These are phyloP conservation scores for Sarcodon sp. DNA, from an alignment of 768 basidiomycete species.

Conservation along the genomic window DNA sequence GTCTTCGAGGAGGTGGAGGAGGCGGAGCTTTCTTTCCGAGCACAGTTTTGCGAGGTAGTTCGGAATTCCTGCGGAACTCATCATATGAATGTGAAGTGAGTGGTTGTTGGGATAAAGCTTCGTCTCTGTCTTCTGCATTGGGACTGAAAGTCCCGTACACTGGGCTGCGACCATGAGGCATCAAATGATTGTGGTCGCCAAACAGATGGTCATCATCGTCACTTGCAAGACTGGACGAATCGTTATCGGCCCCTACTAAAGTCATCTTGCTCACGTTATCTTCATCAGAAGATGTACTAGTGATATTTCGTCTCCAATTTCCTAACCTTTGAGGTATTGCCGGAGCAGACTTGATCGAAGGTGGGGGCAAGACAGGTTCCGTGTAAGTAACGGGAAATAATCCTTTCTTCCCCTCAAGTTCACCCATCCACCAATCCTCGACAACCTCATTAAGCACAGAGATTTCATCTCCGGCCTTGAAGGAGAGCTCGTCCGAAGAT, in stretches of 20 bases:
- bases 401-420: conserved; percentile 55
- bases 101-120: not conserved
- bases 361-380: conserved; percentile 27
- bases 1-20: not conserved
- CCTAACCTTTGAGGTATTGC: conserved; percentile 12
- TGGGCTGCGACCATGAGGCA: not conserved
- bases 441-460: conserved; percentile 67
- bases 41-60: not conserved
- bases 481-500: conserved; percentile 66
- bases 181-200: conserved; percentile 20
- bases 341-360: conserved; percentile 4
- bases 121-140: not conserved
- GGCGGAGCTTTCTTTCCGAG: not conserved
- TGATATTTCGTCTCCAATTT: conserved; percentile 3
- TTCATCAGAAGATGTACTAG: not conserved
- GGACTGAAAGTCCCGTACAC: not conserved
- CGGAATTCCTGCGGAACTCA: not conserved
- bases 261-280: conserved; percentile 1
- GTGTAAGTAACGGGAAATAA: conserved; percentile 76
- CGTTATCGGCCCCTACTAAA: conserved; percentile 3
- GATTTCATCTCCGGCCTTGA: conserved; percentile 66
- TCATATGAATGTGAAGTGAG: not conserved
- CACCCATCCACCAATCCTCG: conserved; percentile 89
- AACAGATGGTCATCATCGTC: conserved; percentile 38
- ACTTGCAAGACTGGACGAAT: conserved; percentile 4